phyloP scores from a whole-genome alignment of 179 eudicot species.

The Carnegiea gigantea region DNA sequence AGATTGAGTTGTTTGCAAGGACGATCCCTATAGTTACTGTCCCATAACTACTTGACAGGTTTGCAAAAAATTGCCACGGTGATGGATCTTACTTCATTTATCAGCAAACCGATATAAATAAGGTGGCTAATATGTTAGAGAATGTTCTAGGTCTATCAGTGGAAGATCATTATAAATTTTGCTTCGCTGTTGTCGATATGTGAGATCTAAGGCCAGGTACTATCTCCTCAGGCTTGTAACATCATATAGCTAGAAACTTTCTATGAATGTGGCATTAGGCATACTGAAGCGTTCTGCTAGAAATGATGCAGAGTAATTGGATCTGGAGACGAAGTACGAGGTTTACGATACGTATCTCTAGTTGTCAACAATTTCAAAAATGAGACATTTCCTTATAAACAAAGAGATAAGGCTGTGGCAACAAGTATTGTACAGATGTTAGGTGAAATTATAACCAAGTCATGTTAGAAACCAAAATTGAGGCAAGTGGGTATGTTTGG shows the following conservation, averaged over 20 bases:
- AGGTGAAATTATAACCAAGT: constrained; percentile 72
- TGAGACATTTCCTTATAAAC: constrained; percentile 65
- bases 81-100: constrained; percentile 84
- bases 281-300: constrained; percentile 67
- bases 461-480: constrained; percentile 74
- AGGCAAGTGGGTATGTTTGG: constrained; percentile 45
- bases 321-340: constrained; percentile 85
- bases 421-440: constrained; percentile 63
- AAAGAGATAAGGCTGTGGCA: constrained; percentile 80
- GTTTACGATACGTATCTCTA: constrained; percentile 78
- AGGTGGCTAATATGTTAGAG: constrained; percentile 83
- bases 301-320: constrained; percentile 78
- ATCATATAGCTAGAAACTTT: constrained; percentile 56
- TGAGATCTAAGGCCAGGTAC: constrained; percentile 88
- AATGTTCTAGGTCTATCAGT: constrained; percentile 68
- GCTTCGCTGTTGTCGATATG: constrained; percentile 84
- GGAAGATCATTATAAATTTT: constrained; percentile 80
- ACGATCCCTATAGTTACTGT: constrained; percentile 56
- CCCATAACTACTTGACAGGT: constrained; percentile 61
- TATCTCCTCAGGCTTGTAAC: constrained; percentile 79
- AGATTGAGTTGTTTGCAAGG: constrained; percentile 81
- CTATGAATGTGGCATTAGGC: constrained; percentile 83
- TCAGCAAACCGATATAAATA: constrained; percentile 56
- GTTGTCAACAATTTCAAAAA: constrained; percentile 77
- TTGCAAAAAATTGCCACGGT: constrained; percentile 58